Percentiles rank a stretch among this genome's conserved stretches.
phyloP scores from a whole-genome alignment of 768 basidiomycete genomes.

The Cantharellus anzutake region DNA sequence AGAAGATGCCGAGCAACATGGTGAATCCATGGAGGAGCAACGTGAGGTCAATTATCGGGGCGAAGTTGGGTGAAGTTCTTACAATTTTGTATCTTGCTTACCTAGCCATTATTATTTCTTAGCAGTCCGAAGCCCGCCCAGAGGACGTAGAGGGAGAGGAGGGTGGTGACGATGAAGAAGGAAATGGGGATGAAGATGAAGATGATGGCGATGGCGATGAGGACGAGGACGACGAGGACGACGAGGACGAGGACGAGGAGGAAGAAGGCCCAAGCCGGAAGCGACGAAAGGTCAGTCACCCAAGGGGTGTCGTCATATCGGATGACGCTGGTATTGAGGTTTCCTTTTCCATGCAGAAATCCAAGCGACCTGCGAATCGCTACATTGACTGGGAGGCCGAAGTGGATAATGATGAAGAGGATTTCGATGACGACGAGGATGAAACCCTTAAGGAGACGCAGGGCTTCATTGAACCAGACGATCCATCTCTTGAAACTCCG shows the following conservation, averaged over 20 bases:
- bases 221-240: constrained; percentile 29
- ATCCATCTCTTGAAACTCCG: constrained; percentile 26
- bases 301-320: background rate
- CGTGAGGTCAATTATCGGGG: no score
- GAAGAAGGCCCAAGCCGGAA: constrained; percentile 27
- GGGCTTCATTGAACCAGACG: constrained; percentile 27
- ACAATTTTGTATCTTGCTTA: no score
- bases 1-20: no score
- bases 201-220: constrained; percentile 39
- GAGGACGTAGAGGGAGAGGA: background rate
- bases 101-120: background rate
- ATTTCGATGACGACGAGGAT: constrained; percentile 67
- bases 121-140: background rate
- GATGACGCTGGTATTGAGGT: background rate
- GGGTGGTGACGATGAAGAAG: constrained; percentile 18
- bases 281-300: background rate
- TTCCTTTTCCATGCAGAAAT: constrained; percentile 26
- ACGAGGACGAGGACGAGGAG: constrained; percentile 35
- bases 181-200: constrained; percentile 19
- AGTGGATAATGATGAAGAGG: constrained; percentile 93
- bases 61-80: no score
- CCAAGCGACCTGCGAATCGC: constrained; percentile 36
- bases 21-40: no score
- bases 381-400: constrained; percentile 95
- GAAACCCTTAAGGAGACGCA: constrained; percentile 16